phyloP scores from a whole-genome alignment of 345 rosid species.

The Eutrema japonicum region DNA sequence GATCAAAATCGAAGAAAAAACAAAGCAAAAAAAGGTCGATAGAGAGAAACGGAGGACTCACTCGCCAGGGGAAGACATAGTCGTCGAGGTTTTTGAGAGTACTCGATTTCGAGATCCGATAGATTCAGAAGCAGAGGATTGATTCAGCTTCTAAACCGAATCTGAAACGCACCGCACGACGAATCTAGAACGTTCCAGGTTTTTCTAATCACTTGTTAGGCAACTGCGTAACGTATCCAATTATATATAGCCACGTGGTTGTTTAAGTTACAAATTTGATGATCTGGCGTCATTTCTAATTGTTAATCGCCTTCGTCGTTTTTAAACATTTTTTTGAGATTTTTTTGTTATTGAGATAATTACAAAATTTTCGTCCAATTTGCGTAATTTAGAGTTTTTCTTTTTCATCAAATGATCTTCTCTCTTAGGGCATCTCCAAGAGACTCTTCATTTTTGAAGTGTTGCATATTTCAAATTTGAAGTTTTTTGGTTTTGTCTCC shows the following conservation, averaged over 20 bases:
- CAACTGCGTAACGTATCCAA: slow-evolving; percentile 28
- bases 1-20: slow-evolving; percentile 1
- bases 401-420: neutral
- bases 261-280: neutral
- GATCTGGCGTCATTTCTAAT: neutral
- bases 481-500: too few relatives aligned
- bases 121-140: slow-evolving; percentile 14
- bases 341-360: neutral
- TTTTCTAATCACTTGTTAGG: slow-evolving; percentile 9
- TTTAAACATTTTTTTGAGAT: neutral
- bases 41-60: slow-evolving; percentile 24
- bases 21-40: neutral
- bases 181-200: slow-evolving; percentile 33
- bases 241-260: slow-evolving; percentile 16
- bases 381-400: neutral
- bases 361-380: neutral
- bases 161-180: slow-evolving; percentile 10
- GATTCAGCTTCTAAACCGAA: neutral
- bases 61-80: slow-evolving; percentile 50
- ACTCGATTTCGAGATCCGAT: slow-evolving; percentile 13
- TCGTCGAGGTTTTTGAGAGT: neutral
- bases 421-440: too few relatives aligned
- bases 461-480: too few relatives aligned
- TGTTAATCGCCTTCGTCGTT: neutral
- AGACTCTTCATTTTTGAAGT: too few relatives aligned